Base-by-base conservation (phyloP, 305 asterid genomes). In the Fraxinus ornus region DNA sequence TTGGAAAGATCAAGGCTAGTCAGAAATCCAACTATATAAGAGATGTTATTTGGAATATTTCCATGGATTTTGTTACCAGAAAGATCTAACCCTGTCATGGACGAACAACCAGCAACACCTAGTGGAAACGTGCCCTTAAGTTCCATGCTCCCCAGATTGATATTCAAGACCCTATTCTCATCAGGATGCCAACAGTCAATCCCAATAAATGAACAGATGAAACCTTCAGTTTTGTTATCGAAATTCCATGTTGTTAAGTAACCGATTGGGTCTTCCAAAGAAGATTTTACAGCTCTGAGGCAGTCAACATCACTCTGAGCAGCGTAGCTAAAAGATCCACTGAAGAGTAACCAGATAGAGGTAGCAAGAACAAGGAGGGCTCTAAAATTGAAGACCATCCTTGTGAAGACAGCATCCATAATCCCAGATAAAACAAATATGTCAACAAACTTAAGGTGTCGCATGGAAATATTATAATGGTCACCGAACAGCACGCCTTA, bases 21-120 rank as follows among this genome's bases (percentile, higher is more conserved):
- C 81, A 90, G 82, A 37, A 0, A 91, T 2, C 17, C 0, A 30
- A 88, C 84, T 30, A 92, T 2, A 2, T 12, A 19, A 41, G 93
- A 88, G 81, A 94, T 88, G 77, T 94, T 81, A 52, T 37, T 32
- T 22, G 98, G 97, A 68, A 94, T 86, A 28, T 7, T 70, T 22
- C 98, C 98, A 9, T 28, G 70, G 30, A 94, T 74, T 37, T 75
- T 86, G 89, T 92, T 94, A 87, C 86, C 74, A 4, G 98, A 94
- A 79, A 93, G 89, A 84, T 94, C 94, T 60, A 94, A 83, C 64
- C 95, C 93, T 0, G 94, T 91, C 91, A 94, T 78, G 75, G 94
- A 81, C 7, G 85, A 15, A 79, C 98, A 94, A 32, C 75, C 55
- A 2, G 44, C 32, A 32, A 94, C 72, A 5, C 94, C 98, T 2